Conservation (phyloP, 345 rosid species). For the Conringia planisiliqua region DNA sequence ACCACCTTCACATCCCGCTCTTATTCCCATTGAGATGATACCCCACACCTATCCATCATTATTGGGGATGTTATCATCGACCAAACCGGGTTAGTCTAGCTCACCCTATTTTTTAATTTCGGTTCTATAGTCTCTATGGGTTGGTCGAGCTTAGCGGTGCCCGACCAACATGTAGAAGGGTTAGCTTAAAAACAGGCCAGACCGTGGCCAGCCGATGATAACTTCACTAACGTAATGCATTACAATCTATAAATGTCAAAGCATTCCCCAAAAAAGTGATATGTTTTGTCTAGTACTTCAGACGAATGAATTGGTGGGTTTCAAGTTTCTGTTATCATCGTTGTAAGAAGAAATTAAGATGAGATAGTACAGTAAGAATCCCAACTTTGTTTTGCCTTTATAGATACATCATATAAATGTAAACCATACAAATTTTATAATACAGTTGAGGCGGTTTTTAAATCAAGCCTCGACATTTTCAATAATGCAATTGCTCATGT, state of each 20-base stretch:
- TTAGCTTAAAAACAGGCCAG: neutral
- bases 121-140: neutral
- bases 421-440: constrained; percentile 27
- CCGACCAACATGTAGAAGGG: neutral
- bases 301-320: neutral
- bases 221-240: neutral
- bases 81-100: neutral
- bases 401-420: constrained; percentile 29
- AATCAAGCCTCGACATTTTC: constrained; percentile 31
- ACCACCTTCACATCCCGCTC: constrained; percentile 20
- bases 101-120: neutral
- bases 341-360: neutral
- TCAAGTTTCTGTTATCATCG: neutral
- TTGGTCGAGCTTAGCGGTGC: neutral
- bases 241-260: neutral
- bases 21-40: neutral
- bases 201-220: neutral
- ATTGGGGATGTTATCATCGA: neutral
- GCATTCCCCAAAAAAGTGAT: neutral
- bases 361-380: neutral
- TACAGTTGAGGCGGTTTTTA: constrained; percentile 31
- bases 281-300: neutral
- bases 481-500: constrained; percentile 27
- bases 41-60: constrained; percentile 13
- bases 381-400: constrained; percentile 21